Percentiles rank a stretch among this genome's conserved stretches.
Conservation (phyloP, 257 asterid genomes). For the Primulina tabacum region DNA sequence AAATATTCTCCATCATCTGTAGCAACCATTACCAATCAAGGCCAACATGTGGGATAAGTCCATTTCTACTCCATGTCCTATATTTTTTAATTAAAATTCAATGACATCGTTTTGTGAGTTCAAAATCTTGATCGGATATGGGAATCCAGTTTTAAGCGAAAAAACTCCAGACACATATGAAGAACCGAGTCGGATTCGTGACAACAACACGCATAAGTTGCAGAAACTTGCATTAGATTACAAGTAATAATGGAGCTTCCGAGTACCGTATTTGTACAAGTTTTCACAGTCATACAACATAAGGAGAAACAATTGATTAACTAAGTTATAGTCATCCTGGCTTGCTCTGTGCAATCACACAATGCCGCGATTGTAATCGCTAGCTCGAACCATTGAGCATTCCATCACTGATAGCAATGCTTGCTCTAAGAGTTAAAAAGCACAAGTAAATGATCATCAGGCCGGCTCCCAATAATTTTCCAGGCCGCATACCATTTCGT, state of each 20-base stretch:
- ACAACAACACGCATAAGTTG: too few relatives aligned
- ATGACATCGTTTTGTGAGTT: too few relatives aligned
- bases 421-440: constrained; percentile 49
- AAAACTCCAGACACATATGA: too few relatives aligned
- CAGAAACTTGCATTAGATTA: too few relatives aligned
- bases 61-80: too few relatives aligned
- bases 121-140: too few relatives aligned
- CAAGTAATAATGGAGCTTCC: background rate
- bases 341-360: background rate
- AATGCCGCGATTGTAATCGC: background rate
- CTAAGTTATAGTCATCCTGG: background rate
- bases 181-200: too few relatives aligned
- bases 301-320: constrained; percentile 1
- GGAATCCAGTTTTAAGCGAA: too few relatives aligned
- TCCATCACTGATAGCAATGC: constrained; percentile 54
- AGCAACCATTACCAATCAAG: background rate
- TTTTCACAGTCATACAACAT: background rate
- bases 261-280: background rate
- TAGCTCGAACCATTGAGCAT: constrained; percentile 30
- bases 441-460: constrained; percentile 55
- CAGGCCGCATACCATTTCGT: constrained; percentile 61
- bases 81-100: too few relatives aligned
- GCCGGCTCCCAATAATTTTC: constrained; percentile 57
- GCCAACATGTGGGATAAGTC: background rate
- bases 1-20: background rate